These are phyloP conservation scores for Martensiomyces pterosporus DNA, from an alignment of 192 early-diverging fungal species.

Conservation along the genomic window DNA sequence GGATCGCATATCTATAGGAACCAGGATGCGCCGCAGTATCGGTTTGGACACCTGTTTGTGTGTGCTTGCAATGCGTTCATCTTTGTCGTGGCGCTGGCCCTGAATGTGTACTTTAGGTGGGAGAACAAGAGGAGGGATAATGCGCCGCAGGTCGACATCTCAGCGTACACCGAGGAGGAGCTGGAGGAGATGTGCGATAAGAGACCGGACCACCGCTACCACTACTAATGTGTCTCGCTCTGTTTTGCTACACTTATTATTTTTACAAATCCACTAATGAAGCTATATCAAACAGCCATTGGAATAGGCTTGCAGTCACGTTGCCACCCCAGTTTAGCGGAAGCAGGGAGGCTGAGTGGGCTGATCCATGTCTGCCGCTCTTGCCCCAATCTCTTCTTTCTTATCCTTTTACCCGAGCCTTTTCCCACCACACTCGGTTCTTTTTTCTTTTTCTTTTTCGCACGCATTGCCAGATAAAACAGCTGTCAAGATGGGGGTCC, in stretches of 20 bases:
- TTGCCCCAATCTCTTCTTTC: too few relatives aligned
- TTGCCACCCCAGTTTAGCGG: too few relatives aligned
- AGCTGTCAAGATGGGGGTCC: too few relatives aligned
- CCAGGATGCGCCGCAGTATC: constrained; percentile 50
- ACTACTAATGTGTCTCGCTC: constrained; percentile 6
- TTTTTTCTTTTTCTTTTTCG: too few relatives aligned
- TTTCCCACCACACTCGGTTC: too few relatives aligned
- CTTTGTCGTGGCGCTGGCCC: constrained; percentile 22
- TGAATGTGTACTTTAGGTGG: constrained; percentile 30
- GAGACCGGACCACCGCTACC: constrained; percentile 41
- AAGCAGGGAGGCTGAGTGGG: too few relatives aligned
- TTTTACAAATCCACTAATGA: too few relatives aligned
- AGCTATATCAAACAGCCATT: neutral
- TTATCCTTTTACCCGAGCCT: too few relatives aligned
- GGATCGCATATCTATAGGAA: constrained; percentile 61
- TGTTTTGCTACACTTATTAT: neutral
- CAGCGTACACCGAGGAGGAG: constrained; percentile 12
- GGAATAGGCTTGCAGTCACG: too few relatives aligned
- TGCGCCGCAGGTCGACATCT: constrained; percentile 13
- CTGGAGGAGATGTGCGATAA: constrained; percentile 34
- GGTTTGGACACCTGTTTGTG: constrained; percentile 47
- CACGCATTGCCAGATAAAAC: too few relatives aligned
- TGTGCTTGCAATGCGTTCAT: constrained; percentile 34
- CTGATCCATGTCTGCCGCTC: too few relatives aligned
- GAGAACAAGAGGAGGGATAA: constrained; percentile 38